Evolutionary conservation across 768 basidiomycete genomes (phyloP), one percentile per base, ranked within the genome.

Genomic region (Lactarius pseudohatsudake): DNA sequence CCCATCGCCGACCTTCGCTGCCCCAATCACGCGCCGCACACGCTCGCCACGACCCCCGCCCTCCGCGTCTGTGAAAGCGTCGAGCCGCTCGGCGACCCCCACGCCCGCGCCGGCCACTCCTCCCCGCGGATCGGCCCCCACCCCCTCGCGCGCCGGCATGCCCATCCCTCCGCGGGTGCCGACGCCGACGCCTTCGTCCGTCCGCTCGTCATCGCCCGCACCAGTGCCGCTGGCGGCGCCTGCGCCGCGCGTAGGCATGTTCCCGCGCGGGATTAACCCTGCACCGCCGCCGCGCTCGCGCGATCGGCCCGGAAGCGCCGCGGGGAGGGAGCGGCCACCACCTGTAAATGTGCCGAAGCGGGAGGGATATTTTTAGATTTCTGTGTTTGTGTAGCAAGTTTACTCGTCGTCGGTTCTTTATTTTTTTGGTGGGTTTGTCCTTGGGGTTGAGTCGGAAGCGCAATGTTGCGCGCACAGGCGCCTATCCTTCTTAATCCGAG

Each of bases 271-370:
- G 65, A 5, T 36, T 28, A 78, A 81, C 70, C 83, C 83, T n/a
- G 84, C 82, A 1, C 86, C 83, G 0, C 84, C 86, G 3, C 89
- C 90, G 20, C 81, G 90, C 59, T 90, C 89, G 62, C 78, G 79
- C 26, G 85, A 89, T 75, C 79, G 90, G 11, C 89, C 90, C 2
- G 82, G 84, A 15, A 90, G 87, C 72, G 73, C 79, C 34, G 70
- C 79, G 22, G 80, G 78, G 16, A 79, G 67, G 7, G 67, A 78
- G 67, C 81, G 83, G 26, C 79, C 83, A 22, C 81, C 84, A 4
- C 84, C 81, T 4, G 78, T 84, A 2, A 83, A 82, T 26, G 76
- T 85, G 55, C 84, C 85, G 28, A 82, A 79, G 70, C 79, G 84
- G 56, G 86, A 87, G 54, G 86, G 86, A 85, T 89, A 86, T 82